Evolutionary conservation across 768 basidiomycete genomes (phyloP).

Genomic region (Pisolithus marmoratus): DNA sequence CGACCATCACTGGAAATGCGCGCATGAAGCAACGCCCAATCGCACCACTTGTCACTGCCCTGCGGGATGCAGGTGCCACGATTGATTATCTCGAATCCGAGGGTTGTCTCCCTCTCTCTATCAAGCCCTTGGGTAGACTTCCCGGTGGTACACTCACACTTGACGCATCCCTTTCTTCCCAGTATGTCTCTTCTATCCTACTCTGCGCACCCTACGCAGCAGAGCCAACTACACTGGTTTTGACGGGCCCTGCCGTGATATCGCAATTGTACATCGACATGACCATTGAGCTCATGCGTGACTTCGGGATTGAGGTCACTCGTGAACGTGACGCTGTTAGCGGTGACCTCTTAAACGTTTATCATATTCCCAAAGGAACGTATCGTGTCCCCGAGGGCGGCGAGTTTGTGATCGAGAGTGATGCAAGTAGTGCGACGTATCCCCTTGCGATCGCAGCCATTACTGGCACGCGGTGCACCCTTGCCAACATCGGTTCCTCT

Average conservation of each 20-base stretch:
- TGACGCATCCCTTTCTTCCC: slow-evolving; percentile 91
- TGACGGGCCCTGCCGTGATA: slow-evolving; percentile 92
- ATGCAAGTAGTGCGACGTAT: slow-evolving; percentile 94
- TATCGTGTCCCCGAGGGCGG: slow-evolving; percentile 65
- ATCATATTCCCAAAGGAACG: slow-evolving; percentile 75
- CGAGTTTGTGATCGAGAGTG: slow-evolving; percentile 87
- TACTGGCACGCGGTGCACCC: slow-evolving; percentile 94
- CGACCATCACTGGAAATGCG: slow-evolving; percentile 93
- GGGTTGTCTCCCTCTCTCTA: slow-evolving; percentile 86
- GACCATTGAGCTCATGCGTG: slow-evolving; percentile 97
- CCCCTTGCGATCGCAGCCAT: slow-evolving; percentile 96
- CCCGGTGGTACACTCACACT: slow-evolving; percentile 78
- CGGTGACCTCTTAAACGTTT: slow-evolving; percentile 68
- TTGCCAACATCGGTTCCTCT: slow-evolving; percentile 81
- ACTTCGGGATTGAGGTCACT: slow-evolving; percentile 77
- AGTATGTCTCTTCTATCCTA: slow-evolving; percentile 97
- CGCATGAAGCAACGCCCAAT: slow-evolving; percentile 99
- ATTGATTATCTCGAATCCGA: slow-evolving; percentile 74
- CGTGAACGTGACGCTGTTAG: slow-evolving; percentile 56
- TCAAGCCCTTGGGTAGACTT: slow-evolving; percentile 70
- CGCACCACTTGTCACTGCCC: slow-evolving; percentile 89
- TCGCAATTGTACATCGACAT: slow-evolving; percentile 99
- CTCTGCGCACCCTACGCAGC: slow-evolving; percentile 93
- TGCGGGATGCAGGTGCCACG: slow-evolving; percentile 70
- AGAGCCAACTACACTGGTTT: slow-evolving; percentile 79